Base-by-base conservation (phyloP, 768 basidiomycete species). In the Mycena amicta region DNA sequence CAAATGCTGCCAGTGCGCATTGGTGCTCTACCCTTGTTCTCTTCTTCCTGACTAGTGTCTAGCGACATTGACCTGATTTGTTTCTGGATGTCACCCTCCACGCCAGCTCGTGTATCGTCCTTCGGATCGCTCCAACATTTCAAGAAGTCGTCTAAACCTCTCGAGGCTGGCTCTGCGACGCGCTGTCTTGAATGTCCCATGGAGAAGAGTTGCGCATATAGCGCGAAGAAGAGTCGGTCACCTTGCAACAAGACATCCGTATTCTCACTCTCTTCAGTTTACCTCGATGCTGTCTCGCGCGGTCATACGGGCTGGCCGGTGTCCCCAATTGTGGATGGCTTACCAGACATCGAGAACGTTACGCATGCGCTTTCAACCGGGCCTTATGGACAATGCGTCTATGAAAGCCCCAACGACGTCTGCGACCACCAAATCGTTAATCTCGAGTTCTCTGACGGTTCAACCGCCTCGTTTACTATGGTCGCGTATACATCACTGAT, bases 371-470 rank as follows among this genome's bases (percentile, higher is more conserved):
- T 95, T n/a, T 79, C 75, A 47, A 76, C 72, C 3, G 86, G 89
- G 2, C 85, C 88, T 18, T 94, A 93, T 58, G 93, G 93, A 0
- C 73, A 77, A 55, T 95, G 93, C 66, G 92, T 93, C 5, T 95
- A 95, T 70, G 92, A 93, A 68, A 81, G 84, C 53, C 76, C 81
- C 43, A 95, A 95, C 68, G 89, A 95, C 68, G 92, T 95, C 47
- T 92, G 89, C 66, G 93, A 95, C 72, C 87, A 95, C 63, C 93
- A 95, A 73, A 89, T 95, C 46, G 93, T 95, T 61, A 95, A 93
- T 69, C 72, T 95, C 55, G 90, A 94, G 67, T 95, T 92, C 70
- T 85, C 88, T 5, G 84, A 85, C 51, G 92, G 92, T 16, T 79
- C 84, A 27, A 95, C 93, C 0, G 90, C 83, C 13, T 90, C 90